Base-by-base conservation (phyloP, 2,329 filamentous ascomycete species). In the Botryotinia globosa region DNA sequence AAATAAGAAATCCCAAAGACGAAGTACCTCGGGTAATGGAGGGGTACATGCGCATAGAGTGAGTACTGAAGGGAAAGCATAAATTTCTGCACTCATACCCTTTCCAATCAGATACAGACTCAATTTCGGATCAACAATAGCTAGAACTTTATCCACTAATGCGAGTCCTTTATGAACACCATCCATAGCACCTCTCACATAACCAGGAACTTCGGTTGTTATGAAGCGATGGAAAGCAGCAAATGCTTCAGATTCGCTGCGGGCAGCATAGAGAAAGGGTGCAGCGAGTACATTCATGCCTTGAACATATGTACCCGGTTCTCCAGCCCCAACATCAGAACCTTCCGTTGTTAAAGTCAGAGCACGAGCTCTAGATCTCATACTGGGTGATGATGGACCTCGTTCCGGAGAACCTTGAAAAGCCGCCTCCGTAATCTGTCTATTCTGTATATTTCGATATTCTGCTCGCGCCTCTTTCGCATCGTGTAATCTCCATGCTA, bases 231-330 rank as follows among this genome's bases (percentile, higher is more conserved):
- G 90, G 79, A 99, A 98, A 2, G 94, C 91, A 8, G 93, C 91
- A 78, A 97, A 99, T 3, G 96, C 96, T 83, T 99, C 94, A 10
- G 94, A 92, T 83, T 99, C 96, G 81, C 94, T 97, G 73, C 94
- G 91, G 1, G 96, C 94, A 8, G 94, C 94, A 81, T 99, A 99
- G 63, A 99, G 86, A 80, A 99, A 98, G 0, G 96, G 96, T 0
- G 96, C 96, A 16, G 94, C 95, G 25, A 99, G 88, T 58, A 99
- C 96, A 81, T 99, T 99, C 95, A 99, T 98, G 77, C 96, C 96
- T 82, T 99, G 96, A 3, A 99, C 95, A 79, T 99, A 99, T 58
- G 93, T 94, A 45, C 94, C 93, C 18, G 93, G 88, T 77, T 93
- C 91, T 45, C 84, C 83, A 4, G 84, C 85, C 73, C 87, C 87